Percentiles rank a stretch among this genome's conserved stretches.
Evolutionary conservation across 2,329 filamentous ascomycete species (phyloP).

Genomic region (Pseudopithomyces chartarum): DNA sequence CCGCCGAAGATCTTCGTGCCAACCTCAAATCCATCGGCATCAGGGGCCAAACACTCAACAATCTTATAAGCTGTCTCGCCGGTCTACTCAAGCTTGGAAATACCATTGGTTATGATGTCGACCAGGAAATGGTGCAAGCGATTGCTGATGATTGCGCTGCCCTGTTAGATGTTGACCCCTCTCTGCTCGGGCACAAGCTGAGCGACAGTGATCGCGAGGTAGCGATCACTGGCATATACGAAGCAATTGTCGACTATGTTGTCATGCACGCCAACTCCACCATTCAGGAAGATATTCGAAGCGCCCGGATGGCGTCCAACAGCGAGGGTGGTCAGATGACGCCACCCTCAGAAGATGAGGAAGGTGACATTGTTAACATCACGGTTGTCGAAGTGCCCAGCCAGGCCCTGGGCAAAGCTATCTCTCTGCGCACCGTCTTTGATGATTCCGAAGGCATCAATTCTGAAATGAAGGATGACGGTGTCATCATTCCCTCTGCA

Average conservation of each 20-base stretch:
- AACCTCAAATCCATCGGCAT: slow-evolving; percentile 92
- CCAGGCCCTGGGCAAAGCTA: slow-evolving; percentile 79
- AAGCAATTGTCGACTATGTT: slow-evolving; percentile 94
- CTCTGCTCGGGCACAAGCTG: slow-evolving; percentile 77
- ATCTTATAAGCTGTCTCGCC: slow-evolving; percentile 83
- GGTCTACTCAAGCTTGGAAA: slow-evolving; percentile 91
- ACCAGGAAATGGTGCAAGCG: slow-evolving; percentile 82
- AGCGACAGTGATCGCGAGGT: slow-evolving; percentile 83
- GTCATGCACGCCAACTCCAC: slow-evolving; percentile 85
- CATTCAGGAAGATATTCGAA: slow-evolving; percentile 75
- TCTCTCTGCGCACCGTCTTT: slow-evolving; percentile 89
- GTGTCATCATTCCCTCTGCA: slow-evolving; percentile 73
- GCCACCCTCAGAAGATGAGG: slow-evolving; percentile 73
- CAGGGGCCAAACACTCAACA: slow-evolving; percentile 80
- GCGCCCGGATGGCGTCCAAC: slow-evolving; percentile 68
- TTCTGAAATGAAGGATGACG: slow-evolving; percentile 95
- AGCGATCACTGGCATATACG: slow-evolving; percentile 85
- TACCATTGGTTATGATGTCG: slow-evolving; percentile 80
- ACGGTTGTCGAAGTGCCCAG: slow-evolving; percentile 86
- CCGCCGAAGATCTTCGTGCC: slow-evolving; percentile 89
- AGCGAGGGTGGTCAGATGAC: slow-evolving; percentile 61
- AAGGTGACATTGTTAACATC: slow-evolving; percentile 83
- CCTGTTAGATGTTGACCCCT: slow-evolving; percentile 84
- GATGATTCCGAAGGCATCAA: slow-evolving; percentile 94
- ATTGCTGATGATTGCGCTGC: slow-evolving; percentile 89